Percentiles rank a stretch among this genome's conserved stretches.
These are phyloP conservation scores for Penicillium sp. DNA, from an alignment of 2,329 filamentous ascomycete genomes.

Conservation along the genomic window DNA sequence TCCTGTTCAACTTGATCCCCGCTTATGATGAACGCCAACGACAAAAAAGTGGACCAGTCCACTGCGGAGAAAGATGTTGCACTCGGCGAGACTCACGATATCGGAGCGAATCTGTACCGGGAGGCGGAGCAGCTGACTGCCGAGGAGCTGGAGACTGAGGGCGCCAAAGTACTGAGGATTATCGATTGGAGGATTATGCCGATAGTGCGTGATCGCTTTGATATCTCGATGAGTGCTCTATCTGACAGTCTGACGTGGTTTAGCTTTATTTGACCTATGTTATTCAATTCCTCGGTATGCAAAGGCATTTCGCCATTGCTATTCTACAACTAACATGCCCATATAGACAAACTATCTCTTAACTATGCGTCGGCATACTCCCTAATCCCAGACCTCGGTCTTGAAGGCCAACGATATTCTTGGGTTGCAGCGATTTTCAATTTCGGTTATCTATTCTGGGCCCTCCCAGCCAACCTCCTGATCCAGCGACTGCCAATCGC, in stretches of 20 bases:
- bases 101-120: conserved; percentile 40
- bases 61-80: conserved; percentile 17
- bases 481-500: conserved; percentile 39
- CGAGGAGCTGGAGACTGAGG: conserved; percentile 39
- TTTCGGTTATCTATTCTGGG: conserved; percentile 38
- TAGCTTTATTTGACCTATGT: conserved; percentile 35
- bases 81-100: conserved; percentile 29
- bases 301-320: background rate
- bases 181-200: conserved; percentile 43
- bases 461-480: conserved; percentile 36
- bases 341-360: conserved; percentile 24
- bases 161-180: conserved; percentile 36
- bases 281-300: conserved; percentile 39
- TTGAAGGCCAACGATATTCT: conserved; percentile 38
- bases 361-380: conserved; percentile 37
- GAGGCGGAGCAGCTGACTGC: conserved; percentile 38
- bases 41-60: conserved; percentile 13
- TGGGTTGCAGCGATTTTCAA: conserved; percentile 41
- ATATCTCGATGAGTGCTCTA: no score
- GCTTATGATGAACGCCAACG: conserved; percentile 6
- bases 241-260: conserved; percentile 14
- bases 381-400: conserved; percentile 35
- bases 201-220: conserved; percentile 27
- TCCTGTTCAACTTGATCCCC: background rate
- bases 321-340: background rate